phyloP scores from a whole-genome alignment of 768 basidiomycete genomes.

The Calocera cornea region DNA sequence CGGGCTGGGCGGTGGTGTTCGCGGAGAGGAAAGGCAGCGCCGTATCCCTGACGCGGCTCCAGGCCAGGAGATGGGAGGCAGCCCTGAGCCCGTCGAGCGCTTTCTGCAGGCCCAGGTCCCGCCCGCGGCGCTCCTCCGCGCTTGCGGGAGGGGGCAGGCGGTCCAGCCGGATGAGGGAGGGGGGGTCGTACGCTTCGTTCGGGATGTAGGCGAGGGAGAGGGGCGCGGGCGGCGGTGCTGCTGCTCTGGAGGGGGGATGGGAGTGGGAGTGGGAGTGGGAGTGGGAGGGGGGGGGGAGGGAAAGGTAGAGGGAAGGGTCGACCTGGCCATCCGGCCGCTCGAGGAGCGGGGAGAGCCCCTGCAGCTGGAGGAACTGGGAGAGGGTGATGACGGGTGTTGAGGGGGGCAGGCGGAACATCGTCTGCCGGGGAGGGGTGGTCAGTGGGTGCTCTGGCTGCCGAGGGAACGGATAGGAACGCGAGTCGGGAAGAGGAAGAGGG shows the following conservation, averaged over 20 bases:
- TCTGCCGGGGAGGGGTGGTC: constrained; percentile 8
- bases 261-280: no score
- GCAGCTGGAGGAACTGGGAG: constrained; percentile 10
- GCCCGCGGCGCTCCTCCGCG: background rate
- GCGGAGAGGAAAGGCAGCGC: no score
- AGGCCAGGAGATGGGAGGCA: background rate
- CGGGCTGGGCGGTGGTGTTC: background rate
- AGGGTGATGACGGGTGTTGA: constrained; percentile 6
- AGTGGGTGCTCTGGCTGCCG: background rate
- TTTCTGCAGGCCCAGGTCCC: background rate
- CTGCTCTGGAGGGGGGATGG: background rate
- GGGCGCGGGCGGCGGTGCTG: background rate
- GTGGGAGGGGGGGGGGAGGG: background rate
- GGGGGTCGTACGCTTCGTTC: background rate
- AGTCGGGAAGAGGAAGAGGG: no score
- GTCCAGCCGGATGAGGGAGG: background rate
- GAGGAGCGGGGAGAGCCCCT: constrained; percentile 3
- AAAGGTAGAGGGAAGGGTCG: background rate
- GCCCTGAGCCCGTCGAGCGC: background rate
- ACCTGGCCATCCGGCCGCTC: constrained; percentile 3
- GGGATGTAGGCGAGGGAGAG: background rate
- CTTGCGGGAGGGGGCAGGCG: background rate
- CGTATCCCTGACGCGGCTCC: background rate
- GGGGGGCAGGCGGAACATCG: constrained; percentile 12
- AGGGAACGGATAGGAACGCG: background rate